These are phyloP conservation scores for Halenospora varia DNA, from an alignment of 495 filamentous ascomycete species.

Conservation along the genomic window DNA sequence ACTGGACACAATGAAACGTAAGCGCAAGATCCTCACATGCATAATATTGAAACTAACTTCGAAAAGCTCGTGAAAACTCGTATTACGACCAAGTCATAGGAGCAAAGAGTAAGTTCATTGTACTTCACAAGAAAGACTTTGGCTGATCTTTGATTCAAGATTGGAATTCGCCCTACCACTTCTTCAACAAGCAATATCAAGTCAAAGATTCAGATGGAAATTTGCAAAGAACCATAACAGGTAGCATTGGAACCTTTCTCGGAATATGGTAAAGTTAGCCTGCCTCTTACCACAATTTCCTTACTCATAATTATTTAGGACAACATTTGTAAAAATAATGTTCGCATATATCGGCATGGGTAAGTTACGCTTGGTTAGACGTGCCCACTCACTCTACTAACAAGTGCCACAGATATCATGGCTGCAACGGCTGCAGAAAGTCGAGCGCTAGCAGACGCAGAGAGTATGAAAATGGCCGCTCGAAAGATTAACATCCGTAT, in stretches of 20 bases:
- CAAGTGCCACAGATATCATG: too few species aligned
- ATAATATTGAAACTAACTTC: conserved; percentile 4
- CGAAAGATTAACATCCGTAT: conserved; percentile 44
- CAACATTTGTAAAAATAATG: conserved; percentile 36
- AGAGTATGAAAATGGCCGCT: conserved; percentile 47
- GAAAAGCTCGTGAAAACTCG: conserved; percentile 27
- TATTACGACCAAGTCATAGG: conserved; percentile 31
- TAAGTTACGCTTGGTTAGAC: too few species aligned
- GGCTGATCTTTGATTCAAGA: conserved; percentile 15
- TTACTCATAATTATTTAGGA: conserved; percentile 25
- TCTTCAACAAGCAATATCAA: conserved; percentile 29
- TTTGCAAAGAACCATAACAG: conserved; percentile 16
- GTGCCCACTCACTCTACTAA: too few species aligned
- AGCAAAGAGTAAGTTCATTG: conserved; percentile 29
- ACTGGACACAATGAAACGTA: conserved; percentile 30
- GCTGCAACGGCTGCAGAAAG: conserved; percentile 44
- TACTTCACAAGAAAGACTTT: background rate
- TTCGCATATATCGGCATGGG: conserved; percentile 51
- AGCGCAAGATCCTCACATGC: background rate
- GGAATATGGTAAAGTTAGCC: conserved; percentile 28
- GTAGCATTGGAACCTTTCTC: conserved; percentile 28
- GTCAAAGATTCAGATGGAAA: conserved; percentile 25
- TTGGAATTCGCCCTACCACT: conserved; percentile 34
- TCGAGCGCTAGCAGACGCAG: conserved; percentile 37
- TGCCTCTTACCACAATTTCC: background rate